phyloP scores from a whole-genome alignment of 2,329 filamentous ascomycete genomes.

The Microcyclospora pomicola region DNA sequence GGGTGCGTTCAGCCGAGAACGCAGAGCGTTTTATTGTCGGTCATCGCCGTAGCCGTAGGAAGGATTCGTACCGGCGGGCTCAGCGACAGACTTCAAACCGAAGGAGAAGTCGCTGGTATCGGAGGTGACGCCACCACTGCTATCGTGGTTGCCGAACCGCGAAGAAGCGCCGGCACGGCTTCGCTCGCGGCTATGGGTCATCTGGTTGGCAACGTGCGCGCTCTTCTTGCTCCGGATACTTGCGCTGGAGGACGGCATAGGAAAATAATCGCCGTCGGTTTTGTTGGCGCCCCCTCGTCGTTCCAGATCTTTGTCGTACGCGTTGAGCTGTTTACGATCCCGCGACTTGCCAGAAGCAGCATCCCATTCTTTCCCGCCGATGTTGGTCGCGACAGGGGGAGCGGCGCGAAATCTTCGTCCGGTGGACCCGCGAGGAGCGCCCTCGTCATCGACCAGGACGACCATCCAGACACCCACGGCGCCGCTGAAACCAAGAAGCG shows the following conservation, averaged over 20 bases:
- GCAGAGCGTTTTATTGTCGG: no score
- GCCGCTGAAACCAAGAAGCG: conserved; percentile 52
- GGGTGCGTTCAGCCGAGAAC: no score
- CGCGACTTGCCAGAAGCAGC: conserved; percentile 2
- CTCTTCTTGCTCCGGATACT: not conserved
- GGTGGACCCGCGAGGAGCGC: conserved; percentile 3
- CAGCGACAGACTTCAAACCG: conserved; percentile 3
- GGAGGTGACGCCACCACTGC: conserved; percentile 3
- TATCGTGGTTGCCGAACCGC: not conserved
- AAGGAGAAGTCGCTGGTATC: conserved; percentile 13
- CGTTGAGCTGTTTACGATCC: conserved; percentile 3
- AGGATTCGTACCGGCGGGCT: no score
- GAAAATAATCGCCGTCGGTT: not conserved
- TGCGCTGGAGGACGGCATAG: no score
- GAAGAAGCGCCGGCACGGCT: conserved; percentile 4
- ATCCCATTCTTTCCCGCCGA: conserved; percentile 23
- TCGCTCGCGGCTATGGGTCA: conserved; percentile 4
- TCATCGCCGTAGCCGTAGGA: no score
- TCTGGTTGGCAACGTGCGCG: conserved; percentile 2
- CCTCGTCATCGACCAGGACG: conserved; percentile 51
- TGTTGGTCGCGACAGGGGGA: conserved; percentile 21
- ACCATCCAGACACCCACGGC: conserved; percentile 68
- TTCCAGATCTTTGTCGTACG: conserved; percentile 12
- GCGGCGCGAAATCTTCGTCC: conserved; percentile 22
- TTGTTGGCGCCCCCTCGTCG: conserved; percentile 6